Conservation (phyloP, 139 green algal genomes). For the Tetraselmis chui region DNA sequence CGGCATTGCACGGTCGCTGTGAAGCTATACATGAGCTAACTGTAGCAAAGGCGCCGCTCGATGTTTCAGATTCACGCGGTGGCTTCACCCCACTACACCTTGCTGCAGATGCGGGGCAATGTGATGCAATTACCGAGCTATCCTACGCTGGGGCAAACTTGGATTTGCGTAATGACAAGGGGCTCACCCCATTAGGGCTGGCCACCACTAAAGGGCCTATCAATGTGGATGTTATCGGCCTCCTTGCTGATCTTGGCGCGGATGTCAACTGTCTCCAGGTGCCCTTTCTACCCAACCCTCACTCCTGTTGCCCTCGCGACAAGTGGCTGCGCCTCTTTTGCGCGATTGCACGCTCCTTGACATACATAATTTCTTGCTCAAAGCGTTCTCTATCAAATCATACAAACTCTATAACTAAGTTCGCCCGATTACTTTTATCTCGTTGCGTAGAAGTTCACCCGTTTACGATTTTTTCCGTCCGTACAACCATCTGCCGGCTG, state of each 20-base stretch:
- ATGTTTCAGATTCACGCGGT: slow-evolving; percentile 24
- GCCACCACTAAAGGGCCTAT: slow-evolving; percentile 46
- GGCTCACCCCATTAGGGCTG: slow-evolving; percentile 37
- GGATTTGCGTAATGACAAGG: slow-evolving; percentile 30
- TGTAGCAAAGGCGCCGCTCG: slow-evolving; percentile 28
- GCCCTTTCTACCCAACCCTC: neutral
- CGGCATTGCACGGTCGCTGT: slow-evolving; percentile 41
- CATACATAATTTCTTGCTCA: too few relatives aligned
- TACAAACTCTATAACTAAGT: too few relatives aligned
- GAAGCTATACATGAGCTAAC: slow-evolving; percentile 38
- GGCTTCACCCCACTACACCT: slow-evolving; percentile 50
- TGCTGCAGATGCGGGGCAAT: slow-evolving; percentile 49
- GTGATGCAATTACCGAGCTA: slow-evolving; percentile 31
- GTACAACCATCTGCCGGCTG: too few relatives aligned
- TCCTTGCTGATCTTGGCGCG: slow-evolving; percentile 44
- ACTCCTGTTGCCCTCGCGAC: too few relatives aligned
- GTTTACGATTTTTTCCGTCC: too few relatives aligned
- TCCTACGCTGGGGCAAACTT: slow-evolving; percentile 29
- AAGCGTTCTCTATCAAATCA: too few relatives aligned
- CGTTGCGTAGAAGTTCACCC: too few relatives aligned
- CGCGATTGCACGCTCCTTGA: too few relatives aligned
- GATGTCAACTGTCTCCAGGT: slow-evolving; percentile 11
- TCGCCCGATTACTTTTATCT: too few relatives aligned
- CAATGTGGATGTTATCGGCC: slow-evolving; percentile 43
- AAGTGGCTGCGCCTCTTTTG: too few relatives aligned